phyloP scores from a whole-genome alignment of 441 rosid genomes.

The Euphorbia schlechtendalii region DNA sequence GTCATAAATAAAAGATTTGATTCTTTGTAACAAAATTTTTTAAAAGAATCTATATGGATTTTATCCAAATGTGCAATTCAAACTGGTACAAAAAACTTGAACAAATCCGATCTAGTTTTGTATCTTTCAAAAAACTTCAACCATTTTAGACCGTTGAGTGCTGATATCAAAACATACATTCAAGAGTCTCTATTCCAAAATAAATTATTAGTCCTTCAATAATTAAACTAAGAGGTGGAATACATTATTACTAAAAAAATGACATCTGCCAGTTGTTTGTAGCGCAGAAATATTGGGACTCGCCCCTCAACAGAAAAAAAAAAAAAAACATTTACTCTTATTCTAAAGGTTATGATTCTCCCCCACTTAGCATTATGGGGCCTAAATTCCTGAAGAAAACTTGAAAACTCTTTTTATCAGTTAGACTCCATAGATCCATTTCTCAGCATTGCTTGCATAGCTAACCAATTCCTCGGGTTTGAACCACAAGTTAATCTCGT shows the following conservation, averaged over 20 bases:
- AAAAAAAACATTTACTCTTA: conserved; percentile 26
- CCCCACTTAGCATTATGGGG: conserved; percentile 20
- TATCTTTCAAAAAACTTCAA: no score
- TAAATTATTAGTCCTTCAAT: conserved; percentile 3
- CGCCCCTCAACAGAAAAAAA: conserved; percentile 9
- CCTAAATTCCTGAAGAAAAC: conserved; percentile 21
- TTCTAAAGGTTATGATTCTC: conserved; percentile 27
- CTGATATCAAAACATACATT: no score
- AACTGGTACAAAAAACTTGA: no score
- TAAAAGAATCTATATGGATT: no score
- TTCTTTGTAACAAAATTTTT: no score
- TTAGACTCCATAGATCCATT: conserved; percentile 83
- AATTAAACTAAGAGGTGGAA: conserved; percentile 3
- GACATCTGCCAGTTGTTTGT: not conserved
- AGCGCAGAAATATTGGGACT: conserved; percentile 1
- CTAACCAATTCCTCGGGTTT: conserved; percentile 83
- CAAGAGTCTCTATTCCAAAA: no score
- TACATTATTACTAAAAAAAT: conserved; percentile 13
- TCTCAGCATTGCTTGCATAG: conserved; percentile 74
- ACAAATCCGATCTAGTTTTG: no score
- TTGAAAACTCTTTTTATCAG: conserved; percentile 25
- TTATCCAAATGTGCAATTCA: no score
- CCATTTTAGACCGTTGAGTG: no score
- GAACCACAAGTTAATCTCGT: conserved; percentile 89
- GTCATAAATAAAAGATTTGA: no score